Conservation (phyloP, 2,329 filamentous ascomycete species). For the Penicillium polonicum region DNA sequence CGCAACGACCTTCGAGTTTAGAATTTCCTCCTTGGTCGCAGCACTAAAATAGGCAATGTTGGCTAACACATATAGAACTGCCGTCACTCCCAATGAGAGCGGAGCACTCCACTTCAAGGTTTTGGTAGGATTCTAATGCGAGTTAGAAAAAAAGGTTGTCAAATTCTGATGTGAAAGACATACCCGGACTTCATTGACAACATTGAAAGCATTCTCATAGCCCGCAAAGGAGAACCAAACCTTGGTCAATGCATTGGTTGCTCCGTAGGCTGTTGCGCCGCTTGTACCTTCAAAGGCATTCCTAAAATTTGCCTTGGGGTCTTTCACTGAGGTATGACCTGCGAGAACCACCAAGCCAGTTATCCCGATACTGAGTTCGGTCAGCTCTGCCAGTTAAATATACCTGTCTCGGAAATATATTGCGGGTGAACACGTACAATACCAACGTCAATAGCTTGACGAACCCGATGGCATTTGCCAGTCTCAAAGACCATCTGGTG, state of each 20-base stretch:
- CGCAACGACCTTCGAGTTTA: conserved; percentile 53
- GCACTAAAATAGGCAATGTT: conserved; percentile 63
- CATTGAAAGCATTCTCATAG: conserved; percentile 61
- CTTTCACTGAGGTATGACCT: conserved; percentile 51
- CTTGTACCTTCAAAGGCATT: conserved; percentile 54
- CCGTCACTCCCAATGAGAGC: conserved; percentile 53
- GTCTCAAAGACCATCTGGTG: conserved; percentile 57
- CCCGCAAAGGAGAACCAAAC: conserved; percentile 61
- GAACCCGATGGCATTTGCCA: conserved; percentile 57
- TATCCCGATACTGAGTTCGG: conserved; percentile 48
- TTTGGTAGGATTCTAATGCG: conserved; percentile 53
- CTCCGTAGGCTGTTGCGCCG: conserved; percentile 46
- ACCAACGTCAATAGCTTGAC: conserved; percentile 62
- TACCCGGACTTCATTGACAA: conserved; percentile 60
- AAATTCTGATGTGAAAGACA: neutral
- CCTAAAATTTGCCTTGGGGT: conserved; percentile 56
- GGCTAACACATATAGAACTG: conserved; percentile 57
- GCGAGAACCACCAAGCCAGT: conserved; percentile 63
- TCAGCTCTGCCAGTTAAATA: neutral
- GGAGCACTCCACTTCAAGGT: conserved; percentile 54
- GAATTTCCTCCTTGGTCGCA: conserved; percentile 56
- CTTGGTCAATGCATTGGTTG: conserved; percentile 58
- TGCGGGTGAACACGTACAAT: conserved; percentile 41
- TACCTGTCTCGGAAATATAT: rapidly evolving
- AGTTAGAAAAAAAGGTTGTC: neutral